A percentile compares a stretch with the other conserved stretches of the same genome.
phyloP scores from a whole-genome alignment of 306 rosid genomes.

The Ammopiptanthus mongolicus region DNA sequence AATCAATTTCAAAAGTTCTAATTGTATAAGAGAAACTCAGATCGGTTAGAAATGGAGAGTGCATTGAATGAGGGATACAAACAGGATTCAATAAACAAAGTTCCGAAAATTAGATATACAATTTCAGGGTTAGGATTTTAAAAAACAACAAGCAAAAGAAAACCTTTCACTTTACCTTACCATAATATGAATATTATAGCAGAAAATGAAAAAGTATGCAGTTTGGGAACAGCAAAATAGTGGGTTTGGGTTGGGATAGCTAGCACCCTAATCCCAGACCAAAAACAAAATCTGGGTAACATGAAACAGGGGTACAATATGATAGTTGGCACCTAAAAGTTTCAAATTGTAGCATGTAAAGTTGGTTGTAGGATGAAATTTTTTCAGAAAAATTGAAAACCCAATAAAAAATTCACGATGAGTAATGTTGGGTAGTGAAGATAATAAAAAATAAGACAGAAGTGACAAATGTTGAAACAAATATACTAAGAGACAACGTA shows the following conservation, averaged over 20 bases:
- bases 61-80: background rate
- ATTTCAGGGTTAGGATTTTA: background rate
- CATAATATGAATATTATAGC: slow-evolving; percentile 1
- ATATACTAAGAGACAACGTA: too few species aligned
- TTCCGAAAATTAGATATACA: background rate
- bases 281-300: background rate
- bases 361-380: background rate
- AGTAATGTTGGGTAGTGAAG: background rate
- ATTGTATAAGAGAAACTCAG: background rate
- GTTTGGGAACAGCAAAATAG: background rate
- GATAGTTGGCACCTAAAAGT: background rate
- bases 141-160: background rate
- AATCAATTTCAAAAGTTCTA: background rate
- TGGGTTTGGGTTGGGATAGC: background rate
- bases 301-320: background rate
- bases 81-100: slow-evolving; percentile 13
- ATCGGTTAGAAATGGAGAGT: background rate
- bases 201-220: background rate
- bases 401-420: background rate
- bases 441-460: background rate
- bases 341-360: background rate
- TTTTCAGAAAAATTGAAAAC: background rate
- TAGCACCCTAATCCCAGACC: background rate
- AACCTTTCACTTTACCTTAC: background rate
- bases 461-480: background rate